Base-by-base conservation (phyloP, 306 rosid genomes). In the Abrus pulchellus region DNA sequence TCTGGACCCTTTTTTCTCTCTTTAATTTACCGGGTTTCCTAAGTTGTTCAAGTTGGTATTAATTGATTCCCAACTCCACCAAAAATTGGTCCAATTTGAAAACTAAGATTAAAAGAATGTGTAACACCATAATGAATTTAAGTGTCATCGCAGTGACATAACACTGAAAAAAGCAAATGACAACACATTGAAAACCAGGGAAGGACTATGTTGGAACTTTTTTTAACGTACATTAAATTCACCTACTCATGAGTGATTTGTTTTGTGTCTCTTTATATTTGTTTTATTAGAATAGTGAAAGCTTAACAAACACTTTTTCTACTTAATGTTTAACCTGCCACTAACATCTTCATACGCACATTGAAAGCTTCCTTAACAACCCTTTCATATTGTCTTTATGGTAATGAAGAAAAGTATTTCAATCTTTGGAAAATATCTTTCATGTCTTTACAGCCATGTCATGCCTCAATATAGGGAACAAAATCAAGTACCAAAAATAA, bases 261-360 rank as follows among this genome's bases (percentile, higher is more conserved):
- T 74, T 47, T 44, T 52, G 41, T 74, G 49, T 6, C 28, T 54
- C 62, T 73, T n/a, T 10, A 40, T 9, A 27, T 48, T 3, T 34
- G 64, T 38, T 9, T 53, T 48, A 12, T 27, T 9, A 38, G 29
- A 27, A 55, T 11, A 8, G 27, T 45, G 69, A 81, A 67, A 57
- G 76, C 71, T 56, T n/a, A 82, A 63, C 84, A 41, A 40, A 63
- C 74, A 41, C 65, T 78, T 50, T 80, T 79, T 49, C 78, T 71
- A 27, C 78, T 60, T 79, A 61, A 56, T 71, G 53, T 14, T 75
- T 36, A 47, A 60, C 83, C 67, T 62, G 12, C 32, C 38, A 43
- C 27, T 57, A 68, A 59, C 45, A 38, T 20, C 48, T 50, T 64
- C 55, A 30, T 12, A 9, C 9, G 33, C 60, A 30, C n/a, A 57